These are phyloP conservation scores for Xylariaceae sp. DNA, from an alignment of 2,329 filamentous ascomycete genomes.

Conservation along the genomic window DNA sequence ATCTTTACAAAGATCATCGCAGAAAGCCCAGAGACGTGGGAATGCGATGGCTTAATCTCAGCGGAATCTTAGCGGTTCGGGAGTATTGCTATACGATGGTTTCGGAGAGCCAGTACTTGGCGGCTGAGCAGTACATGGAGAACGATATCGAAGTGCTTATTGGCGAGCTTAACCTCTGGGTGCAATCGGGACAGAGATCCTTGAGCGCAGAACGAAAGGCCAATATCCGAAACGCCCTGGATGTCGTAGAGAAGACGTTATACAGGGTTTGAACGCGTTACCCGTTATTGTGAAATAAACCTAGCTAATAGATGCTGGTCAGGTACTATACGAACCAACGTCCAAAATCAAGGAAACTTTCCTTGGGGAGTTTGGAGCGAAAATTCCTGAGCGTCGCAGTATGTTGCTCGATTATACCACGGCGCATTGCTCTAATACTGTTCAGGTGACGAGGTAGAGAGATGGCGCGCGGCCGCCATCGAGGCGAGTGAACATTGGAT, in stretches of 20 bases:
- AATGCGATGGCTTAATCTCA: conserved; percentile 37
- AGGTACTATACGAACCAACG: conserved; percentile 8
- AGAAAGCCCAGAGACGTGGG: conserved; percentile 24
- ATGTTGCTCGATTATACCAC: not conserved
- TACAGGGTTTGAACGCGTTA: conserved; percentile 8
- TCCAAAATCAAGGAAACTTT: conserved; percentile 6
- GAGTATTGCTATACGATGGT: conserved; percentile 44
- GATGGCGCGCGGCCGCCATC: conserved; percentile 32
- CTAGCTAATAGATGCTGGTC: conserved; percentile 1
- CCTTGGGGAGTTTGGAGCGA: conserved; percentile 7
- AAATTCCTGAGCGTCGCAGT: conserved; percentile 8
- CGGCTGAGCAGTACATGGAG: conserved; percentile 37
- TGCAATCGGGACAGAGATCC: conserved; percentile 40
- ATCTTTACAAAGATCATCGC: conserved; percentile 39
- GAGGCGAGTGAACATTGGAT: conserved; percentile 33
- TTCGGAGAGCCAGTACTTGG: conserved; percentile 38
- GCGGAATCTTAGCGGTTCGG: conserved; percentile 41
- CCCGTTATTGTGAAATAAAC: not conserved
- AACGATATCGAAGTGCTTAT: conserved; percentile 41
- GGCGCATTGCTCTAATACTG: not conserved
- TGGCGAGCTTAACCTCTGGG: conserved; percentile 41
- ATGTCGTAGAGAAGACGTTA: conserved; percentile 32
- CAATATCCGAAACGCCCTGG: conserved; percentile 33
- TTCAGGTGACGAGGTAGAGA: not conserved
- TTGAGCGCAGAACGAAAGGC: conserved; percentile 36